Percentiles rank a stretch among this genome's conserved stretches.
Conservation (phyloP, 2,329 filamentous ascomycete genomes). For the Fusarium transvaalense region DNA sequence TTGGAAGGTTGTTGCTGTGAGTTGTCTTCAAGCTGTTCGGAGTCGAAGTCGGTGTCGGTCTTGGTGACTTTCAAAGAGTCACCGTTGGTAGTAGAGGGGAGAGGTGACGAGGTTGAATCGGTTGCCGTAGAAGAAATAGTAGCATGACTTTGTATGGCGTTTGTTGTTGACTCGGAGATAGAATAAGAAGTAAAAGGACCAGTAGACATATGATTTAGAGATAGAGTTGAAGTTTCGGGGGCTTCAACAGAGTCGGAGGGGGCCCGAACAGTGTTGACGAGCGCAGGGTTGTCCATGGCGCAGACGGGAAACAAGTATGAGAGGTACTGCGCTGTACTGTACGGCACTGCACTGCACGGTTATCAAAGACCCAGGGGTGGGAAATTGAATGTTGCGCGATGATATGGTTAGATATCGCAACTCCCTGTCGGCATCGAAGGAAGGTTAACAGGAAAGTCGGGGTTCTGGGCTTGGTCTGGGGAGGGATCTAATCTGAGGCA, state of each 20-base stretch:
- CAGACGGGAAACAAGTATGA: slow-evolving; percentile 23
- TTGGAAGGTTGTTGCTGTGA: slow-evolving; percentile 49
- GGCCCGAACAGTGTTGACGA: slow-evolving; percentile 47
- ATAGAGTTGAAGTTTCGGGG: slow-evolving; percentile 16
- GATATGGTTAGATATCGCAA: slow-evolving; percentile 49
- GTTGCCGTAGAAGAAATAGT: slow-evolving; percentile 19
- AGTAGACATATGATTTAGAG: slow-evolving; percentile 31
- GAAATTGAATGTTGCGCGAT: slow-evolving; percentile 47
- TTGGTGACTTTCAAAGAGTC: slow-evolving; percentile 36
- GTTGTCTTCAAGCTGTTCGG: slow-evolving; percentile 23
- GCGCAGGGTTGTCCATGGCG: slow-evolving; percentile 46
- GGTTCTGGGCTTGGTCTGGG: slow-evolving; percentile 31
- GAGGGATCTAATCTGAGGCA: slow-evolving; percentile 43
- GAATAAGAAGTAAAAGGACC: slow-evolving; percentile 29
- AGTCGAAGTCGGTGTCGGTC: slow-evolving; percentile 4
- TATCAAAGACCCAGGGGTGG: slow-evolving; percentile 22
- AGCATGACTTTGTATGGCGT: slow-evolving; percentile 43
- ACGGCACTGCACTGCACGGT: background rate
- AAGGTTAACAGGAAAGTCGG: slow-evolving; percentile 34
- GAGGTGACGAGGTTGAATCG: slow-evolving; percentile 27
- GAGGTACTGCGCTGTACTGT: no score
- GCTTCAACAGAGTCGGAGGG: slow-evolving; percentile 36
- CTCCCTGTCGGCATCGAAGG: slow-evolving; percentile 40
- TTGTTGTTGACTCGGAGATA: slow-evolving; percentile 15
- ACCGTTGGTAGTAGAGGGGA: slow-evolving; percentile 22